These are phyloP conservation scores for Auricularia sp. DNA, from an alignment of 768 basidiomycete species.

Conservation along the genomic window DNA sequence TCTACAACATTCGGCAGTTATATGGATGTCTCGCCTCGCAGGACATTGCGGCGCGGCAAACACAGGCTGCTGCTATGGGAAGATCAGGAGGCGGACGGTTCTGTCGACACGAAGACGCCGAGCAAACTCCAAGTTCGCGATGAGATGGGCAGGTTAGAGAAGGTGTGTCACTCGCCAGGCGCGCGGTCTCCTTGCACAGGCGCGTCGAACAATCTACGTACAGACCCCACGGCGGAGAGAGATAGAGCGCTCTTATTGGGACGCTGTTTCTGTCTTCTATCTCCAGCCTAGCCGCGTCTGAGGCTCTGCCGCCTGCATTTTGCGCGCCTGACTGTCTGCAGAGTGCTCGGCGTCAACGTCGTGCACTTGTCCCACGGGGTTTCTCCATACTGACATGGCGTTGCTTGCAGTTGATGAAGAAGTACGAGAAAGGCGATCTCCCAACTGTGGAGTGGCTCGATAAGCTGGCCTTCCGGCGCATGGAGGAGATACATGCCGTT, in stretches of 20 bases:
- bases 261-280: too few relatives aligned
- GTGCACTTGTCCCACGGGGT: neutral
- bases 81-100: constrained; percentile 77
- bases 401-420: constrained; percentile 56
- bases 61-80: constrained; percentile 82
- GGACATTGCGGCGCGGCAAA: constrained; percentile 85
- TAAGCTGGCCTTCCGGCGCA: constrained; percentile 83
- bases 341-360: too few relatives aligned
- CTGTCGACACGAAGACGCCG: constrained; percentile 70
- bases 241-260: too few relatives aligned
- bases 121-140: constrained; percentile 75
- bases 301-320: too few relatives aligned
- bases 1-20: neutral
- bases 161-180: constrained; percentile 36
- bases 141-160: constrained; percentile 93
- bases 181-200: too few relatives aligned
- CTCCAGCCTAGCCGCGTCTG: too few relatives aligned
- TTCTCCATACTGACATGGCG: neutral
- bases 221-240: too few relatives aligned
- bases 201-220: too few relatives aligned
- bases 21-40: constrained; percentile 18
- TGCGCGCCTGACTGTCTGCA: too few relatives aligned
- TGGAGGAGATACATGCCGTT: constrained; percentile 91
- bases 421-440: constrained; percentile 90
- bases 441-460: constrained; percentile 95